Base-by-base conservation (phyloP, 768 basidiomycete species). In the Amanita brunnescens region DNA sequence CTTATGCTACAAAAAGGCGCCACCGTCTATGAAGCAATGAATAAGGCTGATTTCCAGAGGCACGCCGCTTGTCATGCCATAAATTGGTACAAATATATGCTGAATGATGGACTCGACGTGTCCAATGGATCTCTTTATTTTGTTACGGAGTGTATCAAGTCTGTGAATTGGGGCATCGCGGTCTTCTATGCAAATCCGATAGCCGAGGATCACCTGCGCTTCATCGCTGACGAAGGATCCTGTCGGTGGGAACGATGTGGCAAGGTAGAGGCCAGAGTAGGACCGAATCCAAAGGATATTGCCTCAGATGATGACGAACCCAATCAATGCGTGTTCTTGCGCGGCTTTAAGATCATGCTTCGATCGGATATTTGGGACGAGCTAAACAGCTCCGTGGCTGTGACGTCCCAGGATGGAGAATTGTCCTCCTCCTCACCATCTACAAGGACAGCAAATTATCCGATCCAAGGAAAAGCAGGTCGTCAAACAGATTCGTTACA, bases 331-430 rank as follows among this genome's bases (percentile, higher is more conserved):
- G 21, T 47, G 16, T 47, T 52, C n/a, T 16, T 52, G 5, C 43
- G 43, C 5, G 51, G 51, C 14, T 46, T 34, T 26, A 45, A 52
- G 34, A 39, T 52, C 34, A 51, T 44, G 41, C 41, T 51, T 14
- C n/a, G 32, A 10, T 20, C 24, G 21, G 23, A 42, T 23, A 26
- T 43, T 6, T 51, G 40, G 50, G 23, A 51, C 6, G 20, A 29
- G 41, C 41, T 51, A n/a, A 26, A 21, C n/a, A 14, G 33, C 14
- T 6, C 41, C 13, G 9, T 44, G 10, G 16, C 14, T 24, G 38
- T 32, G 24, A 8, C 12, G 26, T 40, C 38, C 13, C 24, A 10
- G n/a, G 20, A 42, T 29, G 51, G 39, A 40, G 20, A 16, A n/a
- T 29, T 9, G 14, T n/a, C n/a, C n/a, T 42, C 21, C 21, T 4